These are phyloP conservation scores for Colletotrichum phormii DNA, from an alignment of 2,329 filamentous ascomycete genomes.

Conservation along the genomic window DNA sequence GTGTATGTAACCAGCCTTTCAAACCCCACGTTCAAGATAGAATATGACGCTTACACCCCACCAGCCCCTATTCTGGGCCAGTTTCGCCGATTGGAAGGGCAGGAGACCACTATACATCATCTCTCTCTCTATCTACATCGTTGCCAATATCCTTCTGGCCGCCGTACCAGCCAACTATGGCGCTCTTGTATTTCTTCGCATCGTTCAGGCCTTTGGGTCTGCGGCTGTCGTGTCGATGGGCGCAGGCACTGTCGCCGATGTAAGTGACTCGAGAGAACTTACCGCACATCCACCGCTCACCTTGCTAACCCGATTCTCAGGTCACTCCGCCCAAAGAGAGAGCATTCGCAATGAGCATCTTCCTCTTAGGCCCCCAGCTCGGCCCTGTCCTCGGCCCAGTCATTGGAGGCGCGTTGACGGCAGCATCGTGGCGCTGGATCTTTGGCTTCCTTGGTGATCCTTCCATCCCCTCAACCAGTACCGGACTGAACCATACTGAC, in stretches of 20 bases:
- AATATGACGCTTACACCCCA: not conserved
- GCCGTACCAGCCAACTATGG: constrained; percentile 51
- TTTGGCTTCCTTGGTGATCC: constrained; percentile 51
- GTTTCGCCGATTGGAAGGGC: constrained; percentile 52
- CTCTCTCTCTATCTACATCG: constrained; percentile 51
- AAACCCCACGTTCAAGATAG: not conserved
- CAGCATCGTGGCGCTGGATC: constrained; percentile 55
- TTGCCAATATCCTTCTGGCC: constrained; percentile 52
- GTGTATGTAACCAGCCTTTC: constrained; percentile 39
- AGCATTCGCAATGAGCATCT: constrained; percentile 53
- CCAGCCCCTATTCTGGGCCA: constrained; percentile 54
- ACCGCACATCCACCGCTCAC: not conserved
- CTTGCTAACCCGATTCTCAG: constrained; percentile 43
- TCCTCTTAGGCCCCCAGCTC: constrained; percentile 56
- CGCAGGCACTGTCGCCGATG: constrained; percentile 56
- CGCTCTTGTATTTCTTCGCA: constrained; percentile 51
- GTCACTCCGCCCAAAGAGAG: constrained; percentile 46
- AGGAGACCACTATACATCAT: constrained; percentile 54
- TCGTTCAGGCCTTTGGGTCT: constrained; percentile 56
- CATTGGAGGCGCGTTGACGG: constrained; percentile 53
- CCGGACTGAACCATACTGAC: not conserved
- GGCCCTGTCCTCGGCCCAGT: constrained; percentile 57
- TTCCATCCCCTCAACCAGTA: not conserved
- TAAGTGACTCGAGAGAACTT: not conserved
- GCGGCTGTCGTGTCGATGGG: constrained; percentile 56